phyloP scores from a whole-genome alignment of 2,329 filamentous ascomycete species.

The Cryphonectria carpinicola region DNA sequence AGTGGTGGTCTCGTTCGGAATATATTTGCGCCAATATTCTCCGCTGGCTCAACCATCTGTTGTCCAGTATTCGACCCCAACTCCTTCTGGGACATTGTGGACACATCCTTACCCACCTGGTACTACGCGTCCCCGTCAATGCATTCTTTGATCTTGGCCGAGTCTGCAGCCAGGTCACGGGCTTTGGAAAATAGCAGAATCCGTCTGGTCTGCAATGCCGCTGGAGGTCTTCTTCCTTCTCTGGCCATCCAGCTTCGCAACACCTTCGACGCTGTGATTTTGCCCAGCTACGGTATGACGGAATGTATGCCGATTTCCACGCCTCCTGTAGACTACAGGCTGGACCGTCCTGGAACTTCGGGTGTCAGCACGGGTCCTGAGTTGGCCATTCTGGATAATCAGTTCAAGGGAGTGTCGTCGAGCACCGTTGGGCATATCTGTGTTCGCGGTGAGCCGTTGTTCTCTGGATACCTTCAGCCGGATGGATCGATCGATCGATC shows the following conservation, averaged over 20 bases:
- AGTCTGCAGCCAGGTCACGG: constrained; percentile 64
- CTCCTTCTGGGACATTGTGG: constrained; percentile 82
- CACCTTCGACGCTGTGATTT: constrained; percentile 75
- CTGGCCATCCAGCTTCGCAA: constrained; percentile 79
- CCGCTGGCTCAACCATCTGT: constrained; percentile 79
- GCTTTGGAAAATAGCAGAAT: constrained; percentile 62
- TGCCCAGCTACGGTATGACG: constrained; percentile 93
- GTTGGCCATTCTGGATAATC: constrained; percentile 73
- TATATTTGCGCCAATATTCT: constrained; percentile 75
- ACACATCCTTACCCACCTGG: constrained; percentile 78
- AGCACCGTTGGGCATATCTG: constrained; percentile 81
- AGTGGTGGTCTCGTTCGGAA: constrained; percentile 73
- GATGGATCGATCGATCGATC: constrained; percentile 76
- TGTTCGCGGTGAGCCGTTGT: constrained; percentile 81
- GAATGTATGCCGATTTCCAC: constrained; percentile 88
- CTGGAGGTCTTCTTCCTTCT: constrained; percentile 80
- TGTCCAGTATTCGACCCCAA: constrained; percentile 79
- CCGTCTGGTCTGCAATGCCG: constrained; percentile 87
- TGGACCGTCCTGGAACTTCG: constrained; percentile 68
- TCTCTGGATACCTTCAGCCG: constrained; percentile 77
- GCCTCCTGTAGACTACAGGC: constrained; percentile 70
- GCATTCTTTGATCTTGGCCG: constrained; percentile 84
- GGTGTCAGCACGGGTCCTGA: constrained; percentile 84
- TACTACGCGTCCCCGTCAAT: constrained; percentile 94
- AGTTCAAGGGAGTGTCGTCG: constrained; percentile 68